Evolutionary conservation across 257 asterid species (phyloP).

Genomic region (Verbena officinalis): DNA sequence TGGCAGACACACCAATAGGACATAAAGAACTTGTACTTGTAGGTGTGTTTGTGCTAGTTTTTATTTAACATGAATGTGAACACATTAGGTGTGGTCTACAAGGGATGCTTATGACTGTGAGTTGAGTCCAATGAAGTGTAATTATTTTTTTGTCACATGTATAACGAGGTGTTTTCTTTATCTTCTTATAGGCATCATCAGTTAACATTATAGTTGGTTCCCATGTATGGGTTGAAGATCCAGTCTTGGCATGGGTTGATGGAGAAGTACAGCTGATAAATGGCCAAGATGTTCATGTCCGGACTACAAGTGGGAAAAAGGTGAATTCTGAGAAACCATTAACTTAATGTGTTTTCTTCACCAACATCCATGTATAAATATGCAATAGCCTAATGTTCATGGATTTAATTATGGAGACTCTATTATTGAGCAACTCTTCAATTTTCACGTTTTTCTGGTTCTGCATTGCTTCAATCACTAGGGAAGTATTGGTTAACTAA

Average conservation of each 20-base stretch:
- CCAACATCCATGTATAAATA: constrained; percentile 16
- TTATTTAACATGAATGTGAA: constrained; percentile 18
- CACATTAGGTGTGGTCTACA: not conserved
- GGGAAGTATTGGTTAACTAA: not conserved
- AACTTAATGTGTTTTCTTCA: constrained; percentile 19
- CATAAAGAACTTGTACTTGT: constrained; percentile 2
- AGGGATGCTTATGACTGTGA: constrained; percentile 8
- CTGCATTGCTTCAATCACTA: constrained; percentile 1
- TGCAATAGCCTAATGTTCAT: not conserved
- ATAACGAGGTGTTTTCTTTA: constrained; percentile 17
- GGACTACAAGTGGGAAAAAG: constrained; percentile 67
- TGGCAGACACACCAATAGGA: not conserved
- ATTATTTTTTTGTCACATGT: constrained; percentile 11
- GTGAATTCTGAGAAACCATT: constrained; percentile 45
- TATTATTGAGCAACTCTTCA: constrained; percentile 1
- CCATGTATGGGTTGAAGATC: constrained; percentile 90
- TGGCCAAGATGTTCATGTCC: constrained; percentile 78
- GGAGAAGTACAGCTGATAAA: constrained; percentile 73
- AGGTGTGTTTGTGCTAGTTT: constrained; percentile 3
- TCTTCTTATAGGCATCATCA: constrained; percentile 58
- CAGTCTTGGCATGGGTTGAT: constrained; percentile 79
- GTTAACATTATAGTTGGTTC: constrained; percentile 83
- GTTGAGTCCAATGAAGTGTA: constrained; percentile 7
- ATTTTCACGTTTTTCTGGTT: constrained; percentile 3
- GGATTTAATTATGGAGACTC: constrained; percentile 1